Percentiles rank a stretch among this genome's conserved stretches.
phyloP scores from a whole-genome alignment of 306 rosid genomes.

The Canavalia gladiata region DNA sequence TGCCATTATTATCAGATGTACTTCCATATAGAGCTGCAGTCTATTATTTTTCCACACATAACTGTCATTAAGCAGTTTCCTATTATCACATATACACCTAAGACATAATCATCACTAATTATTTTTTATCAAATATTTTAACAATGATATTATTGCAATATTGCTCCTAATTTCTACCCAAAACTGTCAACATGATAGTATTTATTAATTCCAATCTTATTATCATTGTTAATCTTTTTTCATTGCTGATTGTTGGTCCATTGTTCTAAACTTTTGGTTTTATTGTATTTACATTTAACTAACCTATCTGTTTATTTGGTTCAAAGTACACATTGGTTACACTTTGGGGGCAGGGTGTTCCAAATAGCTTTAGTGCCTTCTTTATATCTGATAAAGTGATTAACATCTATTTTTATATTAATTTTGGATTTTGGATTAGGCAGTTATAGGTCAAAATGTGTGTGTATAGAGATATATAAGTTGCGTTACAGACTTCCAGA shows the following conservation, averaged over 20 bases:
- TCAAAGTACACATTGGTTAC: neutral
- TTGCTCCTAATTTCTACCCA: no score
- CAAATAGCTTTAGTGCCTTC: neutral
- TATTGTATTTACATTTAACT: neutral
- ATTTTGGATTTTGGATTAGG: no score
- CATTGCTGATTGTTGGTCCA: conserved; percentile 14
- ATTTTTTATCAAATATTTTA: no score
- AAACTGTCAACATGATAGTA: no score
- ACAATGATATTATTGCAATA: no score
- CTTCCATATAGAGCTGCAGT: neutral
- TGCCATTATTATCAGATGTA: neutral
- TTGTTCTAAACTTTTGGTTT: neutral
- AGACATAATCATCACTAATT: no score
- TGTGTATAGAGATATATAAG: no score
- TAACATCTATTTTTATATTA: no score
- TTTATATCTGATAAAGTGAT: neutral
- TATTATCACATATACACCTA: neutral
- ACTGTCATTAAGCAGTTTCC: neutral
- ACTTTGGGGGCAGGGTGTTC: no score
- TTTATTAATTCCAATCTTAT: neutral
- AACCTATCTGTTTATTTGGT: neutral
- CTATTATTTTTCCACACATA: neutral
- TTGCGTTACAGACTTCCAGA: no score
- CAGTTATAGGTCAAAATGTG: no score
- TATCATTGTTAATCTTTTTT: neutral